phyloP scores from a whole-genome alignment of 164 flowering plant genomes.

The Echeveria elegans region DNA sequence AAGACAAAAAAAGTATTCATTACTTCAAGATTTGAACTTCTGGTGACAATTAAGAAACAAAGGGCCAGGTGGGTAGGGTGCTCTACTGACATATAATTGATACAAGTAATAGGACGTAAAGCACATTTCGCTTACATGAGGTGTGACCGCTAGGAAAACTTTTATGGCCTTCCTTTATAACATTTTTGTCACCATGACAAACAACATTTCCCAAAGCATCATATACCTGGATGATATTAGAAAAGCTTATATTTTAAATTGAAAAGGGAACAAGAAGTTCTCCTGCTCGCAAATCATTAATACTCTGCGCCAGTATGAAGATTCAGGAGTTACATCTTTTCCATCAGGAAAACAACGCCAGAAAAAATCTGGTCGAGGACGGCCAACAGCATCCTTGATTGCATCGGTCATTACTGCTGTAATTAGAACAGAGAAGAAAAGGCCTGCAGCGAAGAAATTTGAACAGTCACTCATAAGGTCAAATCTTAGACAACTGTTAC shows the following conservation, averaged over 20 bases:
- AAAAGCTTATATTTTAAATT: not conserved
- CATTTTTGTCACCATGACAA: constrained; percentile 35
- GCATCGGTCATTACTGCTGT: constrained; percentile 47
- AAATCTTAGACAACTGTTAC: not conserved
- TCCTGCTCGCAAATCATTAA: not conserved
- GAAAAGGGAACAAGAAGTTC: not conserved
- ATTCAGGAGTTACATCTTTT: constrained; percentile 33
- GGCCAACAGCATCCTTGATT: constrained; percentile 65
- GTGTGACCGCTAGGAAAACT: constrained; percentile 73
- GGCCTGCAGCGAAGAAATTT: constrained; percentile 32
- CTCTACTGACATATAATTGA: too few relatives aligned
- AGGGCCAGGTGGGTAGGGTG: too few relatives aligned
- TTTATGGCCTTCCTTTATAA: constrained; percentile 46
- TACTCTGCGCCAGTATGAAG: not conserved
- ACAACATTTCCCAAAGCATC: constrained; percentile 46
- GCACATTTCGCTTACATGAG: constrained; percentile 28
- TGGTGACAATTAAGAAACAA: too few relatives aligned
- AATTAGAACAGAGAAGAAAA: constrained; percentile 30
- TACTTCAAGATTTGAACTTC: too few relatives aligned
- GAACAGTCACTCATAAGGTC: not conserved
- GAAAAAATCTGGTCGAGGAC: constrained; percentile 78
- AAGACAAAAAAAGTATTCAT: too few relatives aligned
- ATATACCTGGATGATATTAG: constrained; percentile 25
- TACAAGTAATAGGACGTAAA: too few relatives aligned
- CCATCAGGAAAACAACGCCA: constrained; percentile 93